phyloP scores from a whole-genome alignment of 768 basidiomycete species.

The Sarcodon aspratus region DNA sequence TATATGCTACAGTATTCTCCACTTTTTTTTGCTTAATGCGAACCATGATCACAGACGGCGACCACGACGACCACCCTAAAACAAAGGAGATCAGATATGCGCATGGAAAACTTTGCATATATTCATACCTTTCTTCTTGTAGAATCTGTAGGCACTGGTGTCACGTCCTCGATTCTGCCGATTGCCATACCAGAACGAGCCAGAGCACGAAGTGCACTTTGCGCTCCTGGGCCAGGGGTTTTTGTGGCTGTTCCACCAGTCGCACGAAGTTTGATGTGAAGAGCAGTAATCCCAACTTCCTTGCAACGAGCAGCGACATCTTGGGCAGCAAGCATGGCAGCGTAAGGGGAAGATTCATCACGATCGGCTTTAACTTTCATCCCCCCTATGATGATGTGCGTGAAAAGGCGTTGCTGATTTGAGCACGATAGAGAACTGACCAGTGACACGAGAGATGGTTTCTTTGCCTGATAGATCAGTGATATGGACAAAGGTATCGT shows the following conservation, averaged over 20 bases:
- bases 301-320: constrained; percentile 94
- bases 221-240: constrained; percentile 97
- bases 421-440: constrained; percentile 21
- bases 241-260: constrained; percentile 98
- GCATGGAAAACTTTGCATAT: not conserved
- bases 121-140: constrained; percentile 85
- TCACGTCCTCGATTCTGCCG: constrained; percentile 97
- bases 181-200: constrained; percentile 98
- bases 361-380: constrained; percentile 99
- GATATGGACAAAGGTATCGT: constrained; percentile 98
- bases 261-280: constrained; percentile 98
- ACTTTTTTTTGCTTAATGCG: constrained; percentile 14
- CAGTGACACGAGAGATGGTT: constrained; percentile 97
- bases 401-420: not conserved
- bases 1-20: constrained; percentile 22
- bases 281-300: constrained; percentile 96
- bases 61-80: constrained; percentile 96
- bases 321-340: constrained; percentile 97
- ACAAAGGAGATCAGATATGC: constrained; percentile 1
- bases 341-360: constrained; percentile 97
- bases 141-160: constrained; percentile 93
- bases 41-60: constrained; percentile 61
- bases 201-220: constrained; percentile 94
- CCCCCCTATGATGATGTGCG: constrained; percentile 46
- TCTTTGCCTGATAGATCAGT: constrained; percentile 99